These are phyloP conservation scores for Oenanthe javanica DNA, from an alignment of 140 eudicot genomes.

Conservation along the genomic window DNA sequence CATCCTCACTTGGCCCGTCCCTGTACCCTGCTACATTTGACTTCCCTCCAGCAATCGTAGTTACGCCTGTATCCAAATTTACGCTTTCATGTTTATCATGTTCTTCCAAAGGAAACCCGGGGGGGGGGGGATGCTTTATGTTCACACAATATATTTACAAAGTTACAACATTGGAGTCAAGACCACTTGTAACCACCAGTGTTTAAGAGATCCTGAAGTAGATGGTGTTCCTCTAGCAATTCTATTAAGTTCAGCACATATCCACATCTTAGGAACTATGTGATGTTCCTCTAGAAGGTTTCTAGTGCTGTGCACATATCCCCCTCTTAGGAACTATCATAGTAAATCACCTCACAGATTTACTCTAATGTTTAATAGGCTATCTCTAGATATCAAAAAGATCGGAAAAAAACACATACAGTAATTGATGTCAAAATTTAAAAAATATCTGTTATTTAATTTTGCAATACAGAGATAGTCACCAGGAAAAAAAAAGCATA, in stretches of 20 bases:
- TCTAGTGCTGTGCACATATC: not conserved
- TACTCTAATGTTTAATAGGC: not conserved
- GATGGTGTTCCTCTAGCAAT: not conserved
- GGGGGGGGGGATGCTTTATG: not conserved
- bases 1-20: constrained; percentile 97
- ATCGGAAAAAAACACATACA: not conserved
- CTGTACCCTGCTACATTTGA: constrained; percentile 89
- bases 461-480: not conserved
- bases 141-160: not conserved
- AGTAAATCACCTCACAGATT: not conserved
- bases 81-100: constrained; percentile 2
- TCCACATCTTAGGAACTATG: not conserved
- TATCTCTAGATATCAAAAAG: not conserved
- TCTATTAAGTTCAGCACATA: not conserved
- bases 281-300: not conserved
- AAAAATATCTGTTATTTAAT: not conserved
- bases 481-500: not conserved
- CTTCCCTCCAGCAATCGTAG: constrained; percentile 98
- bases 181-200: not conserved
- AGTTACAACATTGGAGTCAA: not conserved
- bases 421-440: not conserved
- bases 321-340: not conserved
- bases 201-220: not conserved
- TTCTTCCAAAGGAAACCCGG: not conserved
- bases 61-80: constrained; percentile 61